Conservation (phyloP, 2,329 filamentous ascomycete species). For the Colletotrichum tropicale region DNA sequence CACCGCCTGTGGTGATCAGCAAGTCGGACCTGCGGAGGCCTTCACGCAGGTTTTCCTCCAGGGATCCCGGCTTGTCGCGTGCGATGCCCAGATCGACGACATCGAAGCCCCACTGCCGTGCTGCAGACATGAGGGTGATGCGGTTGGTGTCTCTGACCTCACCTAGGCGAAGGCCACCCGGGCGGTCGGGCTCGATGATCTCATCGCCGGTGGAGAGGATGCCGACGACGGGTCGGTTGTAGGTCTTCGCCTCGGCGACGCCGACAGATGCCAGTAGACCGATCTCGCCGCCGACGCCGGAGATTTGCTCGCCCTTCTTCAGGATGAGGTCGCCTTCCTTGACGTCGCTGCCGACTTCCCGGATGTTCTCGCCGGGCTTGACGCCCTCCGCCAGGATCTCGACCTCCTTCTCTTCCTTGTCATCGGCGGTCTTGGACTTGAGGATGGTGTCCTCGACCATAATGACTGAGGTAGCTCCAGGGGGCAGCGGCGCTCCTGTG, state of each 20-base stretch:
- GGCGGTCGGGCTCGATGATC: constrained; percentile 76
- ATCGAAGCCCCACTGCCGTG: constrained; percentile 75
- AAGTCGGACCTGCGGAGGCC: constrained; percentile 79
- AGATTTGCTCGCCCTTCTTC: constrained; percentile 79
- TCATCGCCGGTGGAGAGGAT: constrained; percentile 95
- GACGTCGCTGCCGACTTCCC: constrained; percentile 91
- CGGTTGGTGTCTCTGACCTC: constrained; percentile 95
- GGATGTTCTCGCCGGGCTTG: constrained; percentile 81
- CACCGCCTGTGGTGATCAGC: constrained; percentile 90
- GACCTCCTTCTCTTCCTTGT: constrained; percentile 83
- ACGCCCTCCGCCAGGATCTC: constrained; percentile 83
- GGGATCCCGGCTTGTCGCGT: constrained; percentile 70
- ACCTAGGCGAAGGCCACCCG: constrained; percentile 69
- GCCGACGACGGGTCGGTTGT: constrained; percentile 78
- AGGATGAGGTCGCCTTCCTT: constrained; percentile 72
- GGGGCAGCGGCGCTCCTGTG: constrained; percentile 89
- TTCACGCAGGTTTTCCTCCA: constrained; percentile 79
- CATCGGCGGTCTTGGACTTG: constrained; percentile 76
- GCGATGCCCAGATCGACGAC: constrained; percentile 88
- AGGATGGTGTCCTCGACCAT: constrained; percentile 96
- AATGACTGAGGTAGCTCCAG: constrained; percentile 87
- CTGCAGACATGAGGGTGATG: constrained; percentile 82
- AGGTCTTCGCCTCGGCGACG: constrained; percentile 72
- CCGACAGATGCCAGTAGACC: constrained; percentile 89
- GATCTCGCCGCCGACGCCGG: constrained; percentile 86